Evolutionary conservation across 2,329 filamentous ascomycete genomes (phyloP).

Genomic region (Stachybotrys chartarum): DNA sequence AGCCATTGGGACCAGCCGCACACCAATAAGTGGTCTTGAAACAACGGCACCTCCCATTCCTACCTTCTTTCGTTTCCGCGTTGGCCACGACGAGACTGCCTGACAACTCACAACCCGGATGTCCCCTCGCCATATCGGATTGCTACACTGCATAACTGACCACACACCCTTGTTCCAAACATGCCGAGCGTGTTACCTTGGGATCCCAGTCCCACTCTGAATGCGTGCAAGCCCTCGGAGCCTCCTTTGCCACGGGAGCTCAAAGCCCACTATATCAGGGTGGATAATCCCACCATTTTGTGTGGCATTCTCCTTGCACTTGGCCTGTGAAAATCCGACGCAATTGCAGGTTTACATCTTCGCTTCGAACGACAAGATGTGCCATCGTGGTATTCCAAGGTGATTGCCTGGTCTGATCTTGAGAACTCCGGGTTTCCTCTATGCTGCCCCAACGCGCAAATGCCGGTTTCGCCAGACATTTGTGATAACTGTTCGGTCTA

Average conservation of each 20-base stretch:
- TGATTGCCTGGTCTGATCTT: no score
- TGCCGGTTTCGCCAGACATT: no score
- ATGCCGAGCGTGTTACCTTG: not conserved
- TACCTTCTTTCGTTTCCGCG: not conserved
- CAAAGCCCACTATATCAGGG: not conserved
- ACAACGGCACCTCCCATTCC: not conserved
- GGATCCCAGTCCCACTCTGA: not conserved
- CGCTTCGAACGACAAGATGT: no score
- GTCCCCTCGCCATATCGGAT: not conserved
- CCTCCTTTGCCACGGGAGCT: not conserved
- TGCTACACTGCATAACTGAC: not conserved
- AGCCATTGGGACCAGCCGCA: not conserved
- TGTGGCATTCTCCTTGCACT: no score
- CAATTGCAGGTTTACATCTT: no score
- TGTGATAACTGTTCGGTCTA: no score
- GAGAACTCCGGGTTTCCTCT: no score
- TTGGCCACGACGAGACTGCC: not conserved
- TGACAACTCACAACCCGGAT: not conserved
- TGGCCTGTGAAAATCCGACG: no score
- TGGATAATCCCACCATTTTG: not conserved
- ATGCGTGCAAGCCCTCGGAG: no score
- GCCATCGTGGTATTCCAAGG: no score
- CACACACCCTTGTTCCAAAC: not conserved
- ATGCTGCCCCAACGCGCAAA: no score
- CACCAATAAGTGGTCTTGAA: not conserved